These are phyloP conservation scores for Nicotiana rustica DNA, from an alignment of 305 asterid species.

Conservation along the genomic window DNA sequence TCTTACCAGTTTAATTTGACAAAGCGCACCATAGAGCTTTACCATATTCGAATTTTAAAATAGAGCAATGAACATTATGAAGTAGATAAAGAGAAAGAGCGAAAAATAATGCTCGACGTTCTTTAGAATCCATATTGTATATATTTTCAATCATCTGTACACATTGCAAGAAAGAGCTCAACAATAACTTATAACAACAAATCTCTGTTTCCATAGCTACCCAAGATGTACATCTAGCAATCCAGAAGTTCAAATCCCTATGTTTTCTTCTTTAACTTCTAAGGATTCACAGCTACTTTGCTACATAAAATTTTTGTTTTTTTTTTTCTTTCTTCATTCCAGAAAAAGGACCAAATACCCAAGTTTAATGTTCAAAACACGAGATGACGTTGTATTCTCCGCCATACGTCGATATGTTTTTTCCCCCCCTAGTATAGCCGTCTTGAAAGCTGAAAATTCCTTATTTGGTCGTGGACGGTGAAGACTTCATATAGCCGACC, in stretches of 20 bases:
- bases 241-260: constrained; percentile 20
- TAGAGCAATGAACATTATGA: not conserved
- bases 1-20: too few species aligned
- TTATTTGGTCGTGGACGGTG: not conserved
- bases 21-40: not conserved
- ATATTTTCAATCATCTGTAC: not conserved
- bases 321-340: not conserved
- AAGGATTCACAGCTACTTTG: constrained; percentile 21
- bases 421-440: not conserved
- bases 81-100: not conserved
- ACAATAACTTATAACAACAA: constrained; percentile 4
- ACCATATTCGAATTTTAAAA: not conserved
- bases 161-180: constrained; percentile 7
- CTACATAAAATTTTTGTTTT: not conserved
- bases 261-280: not conserved
- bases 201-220: not conserved
- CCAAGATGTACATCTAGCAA: constrained; percentile 16
- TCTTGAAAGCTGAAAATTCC: constrained; percentile 9
- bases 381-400: not conserved
- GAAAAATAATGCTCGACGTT: not conserved
- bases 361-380: constrained; percentile 1
- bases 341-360: not conserved
- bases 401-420: too few species aligned
- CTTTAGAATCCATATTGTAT: not conserved
- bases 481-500: not conserved